These are phyloP conservation scores for Russula sp. DNA, from an alignment of 768 basidiomycete genomes.

Conservation along the genomic window DNA sequence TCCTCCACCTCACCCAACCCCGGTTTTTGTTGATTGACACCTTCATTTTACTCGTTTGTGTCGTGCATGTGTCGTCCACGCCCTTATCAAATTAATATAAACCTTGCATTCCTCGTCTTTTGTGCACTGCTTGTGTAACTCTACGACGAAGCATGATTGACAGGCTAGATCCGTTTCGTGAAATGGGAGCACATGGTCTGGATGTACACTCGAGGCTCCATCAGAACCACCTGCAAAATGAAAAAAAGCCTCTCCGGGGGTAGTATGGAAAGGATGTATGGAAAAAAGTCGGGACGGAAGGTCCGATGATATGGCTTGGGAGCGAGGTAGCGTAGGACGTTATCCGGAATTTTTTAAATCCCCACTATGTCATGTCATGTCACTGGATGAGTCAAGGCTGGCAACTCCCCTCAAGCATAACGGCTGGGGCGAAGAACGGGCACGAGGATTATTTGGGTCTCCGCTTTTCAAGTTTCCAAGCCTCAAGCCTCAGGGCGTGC, in stretches of 20 bases:
- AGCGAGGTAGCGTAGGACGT: too few species aligned
- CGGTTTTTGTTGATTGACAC: not conserved
- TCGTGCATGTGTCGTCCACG: not conserved
- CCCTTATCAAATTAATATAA: slow-evolving; percentile 9
- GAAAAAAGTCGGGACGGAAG: not conserved
- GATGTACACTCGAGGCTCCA: not conserved
- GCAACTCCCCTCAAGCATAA: too few species aligned
- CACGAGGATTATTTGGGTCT: too few species aligned
- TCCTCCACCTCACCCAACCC: too few species aligned
- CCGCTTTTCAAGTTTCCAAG: too few species aligned
- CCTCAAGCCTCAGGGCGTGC: too few species aligned
- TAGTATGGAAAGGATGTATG: not conserved
- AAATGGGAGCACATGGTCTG: not conserved
- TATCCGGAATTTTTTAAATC: too few species aligned
- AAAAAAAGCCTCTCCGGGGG: not conserved
- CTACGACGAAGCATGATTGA: not conserved
- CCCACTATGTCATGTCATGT: too few species aligned
- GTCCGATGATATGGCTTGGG: not conserved
- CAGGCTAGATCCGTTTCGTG: slow-evolving; percentile 6
- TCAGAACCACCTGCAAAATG: not conserved
- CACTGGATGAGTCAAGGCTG: too few species aligned
- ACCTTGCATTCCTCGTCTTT: not conserved
- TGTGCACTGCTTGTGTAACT: slow-evolving; percentile 8
- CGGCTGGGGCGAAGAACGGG: too few species aligned
- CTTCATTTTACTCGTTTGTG: not conserved